Conservation (phyloP, 441 rosid genomes). For the Croton laevigatus region DNA sequence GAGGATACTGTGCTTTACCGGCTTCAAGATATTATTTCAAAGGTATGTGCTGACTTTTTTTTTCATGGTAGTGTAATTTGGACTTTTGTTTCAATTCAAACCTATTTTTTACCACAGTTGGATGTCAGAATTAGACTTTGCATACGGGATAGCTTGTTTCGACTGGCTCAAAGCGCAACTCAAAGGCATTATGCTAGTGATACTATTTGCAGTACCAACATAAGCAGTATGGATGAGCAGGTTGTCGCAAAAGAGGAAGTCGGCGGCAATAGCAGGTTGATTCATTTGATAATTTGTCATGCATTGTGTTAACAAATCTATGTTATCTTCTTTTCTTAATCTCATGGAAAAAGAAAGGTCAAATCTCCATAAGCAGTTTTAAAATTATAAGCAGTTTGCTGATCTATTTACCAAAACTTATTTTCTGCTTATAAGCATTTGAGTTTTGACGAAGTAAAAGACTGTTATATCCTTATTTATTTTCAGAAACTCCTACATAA, state of each 20-base stretch:
- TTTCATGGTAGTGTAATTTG: constrained; percentile 28
- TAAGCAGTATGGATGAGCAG: constrained; percentile 52
- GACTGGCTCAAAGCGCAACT: constrained; percentile 83
- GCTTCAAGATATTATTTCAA: constrained; percentile 74
- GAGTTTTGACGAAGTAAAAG: too few species aligned
- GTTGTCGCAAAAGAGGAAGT: constrained; percentile 39
- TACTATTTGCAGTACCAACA: constrained; percentile 51
- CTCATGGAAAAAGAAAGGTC: neutral
- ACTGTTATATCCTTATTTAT: too few species aligned
- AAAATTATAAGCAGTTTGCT: too few species aligned
- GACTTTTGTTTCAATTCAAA: constrained; percentile 22
- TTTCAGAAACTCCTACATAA: too few species aligned
- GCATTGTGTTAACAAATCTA: neutral
- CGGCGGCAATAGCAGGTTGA: constrained; percentile 48
- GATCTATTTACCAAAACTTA: too few species aligned
- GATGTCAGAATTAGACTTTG: constrained; percentile 69
- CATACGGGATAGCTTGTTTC: constrained; percentile 94
- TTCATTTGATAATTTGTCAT: constrained; percentile 17
- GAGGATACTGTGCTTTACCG: constrained; percentile 55
- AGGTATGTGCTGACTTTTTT: constrained; percentile 53
- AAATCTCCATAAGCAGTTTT: too few species aligned
- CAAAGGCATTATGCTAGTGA: constrained; percentile 66
- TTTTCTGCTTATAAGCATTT: too few species aligned
- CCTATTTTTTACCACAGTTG: constrained; percentile 52
- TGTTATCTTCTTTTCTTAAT: neutral